A percentile compares a stretch with the other conserved stretches of the same genome.
These are phyloP conservation scores for Ceratocystis variospora DNA, from an alignment of 2,329 filamentous ascomycete species.

Conservation along the genomic window DNA sequence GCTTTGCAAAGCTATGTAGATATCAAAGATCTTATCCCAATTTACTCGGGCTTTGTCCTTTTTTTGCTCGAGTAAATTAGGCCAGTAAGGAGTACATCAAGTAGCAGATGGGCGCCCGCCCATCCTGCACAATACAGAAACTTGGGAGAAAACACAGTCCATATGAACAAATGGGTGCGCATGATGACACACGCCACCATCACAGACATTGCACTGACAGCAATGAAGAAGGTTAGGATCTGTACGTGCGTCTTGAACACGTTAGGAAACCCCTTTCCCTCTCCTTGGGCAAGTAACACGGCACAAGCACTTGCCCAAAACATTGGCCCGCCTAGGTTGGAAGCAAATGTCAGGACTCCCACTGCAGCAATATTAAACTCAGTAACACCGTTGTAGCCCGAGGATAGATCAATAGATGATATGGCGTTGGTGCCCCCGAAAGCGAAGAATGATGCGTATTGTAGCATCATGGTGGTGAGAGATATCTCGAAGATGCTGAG, in stretches of 20 bases:
- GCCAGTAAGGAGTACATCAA: slow-evolving; percentile 53
- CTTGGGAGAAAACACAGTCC: slow-evolving; percentile 97
- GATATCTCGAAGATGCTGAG: slow-evolving; percentile 47
- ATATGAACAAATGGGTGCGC: slow-evolving; percentile 86
- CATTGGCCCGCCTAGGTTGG: slow-evolving; percentile 83
- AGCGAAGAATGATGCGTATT: slow-evolving; percentile 76
- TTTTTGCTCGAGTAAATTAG: slow-evolving; percentile 32
- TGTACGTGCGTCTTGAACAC: slow-evolving; percentile 40
- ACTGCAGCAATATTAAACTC: slow-evolving; percentile 71
- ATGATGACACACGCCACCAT: slow-evolving; percentile 81
- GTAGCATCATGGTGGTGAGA: slow-evolving; percentile 58
- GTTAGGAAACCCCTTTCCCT: slow-evolving; percentile 21
- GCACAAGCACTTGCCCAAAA: slow-evolving; percentile 67
- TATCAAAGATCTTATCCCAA: not conserved
- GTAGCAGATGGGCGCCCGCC: slow-evolving; percentile 68
- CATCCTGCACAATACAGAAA: slow-evolving; percentile 87
- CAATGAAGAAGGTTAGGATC: slow-evolving; percentile 56
- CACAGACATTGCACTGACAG: slow-evolving; percentile 52
- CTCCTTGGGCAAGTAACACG: slow-evolving; percentile 38
- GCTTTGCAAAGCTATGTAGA: not conserved
- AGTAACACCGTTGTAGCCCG: slow-evolving; percentile 82
- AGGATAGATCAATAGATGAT: slow-evolving; percentile 86
- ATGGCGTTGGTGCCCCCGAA: slow-evolving; percentile 88
- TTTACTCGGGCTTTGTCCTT: too few species aligned
- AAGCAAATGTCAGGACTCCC: slow-evolving; percentile 67